phyloP scores from a whole-genome alignment of 306 rosid species.

The Corylus heterophylla region DNA sequence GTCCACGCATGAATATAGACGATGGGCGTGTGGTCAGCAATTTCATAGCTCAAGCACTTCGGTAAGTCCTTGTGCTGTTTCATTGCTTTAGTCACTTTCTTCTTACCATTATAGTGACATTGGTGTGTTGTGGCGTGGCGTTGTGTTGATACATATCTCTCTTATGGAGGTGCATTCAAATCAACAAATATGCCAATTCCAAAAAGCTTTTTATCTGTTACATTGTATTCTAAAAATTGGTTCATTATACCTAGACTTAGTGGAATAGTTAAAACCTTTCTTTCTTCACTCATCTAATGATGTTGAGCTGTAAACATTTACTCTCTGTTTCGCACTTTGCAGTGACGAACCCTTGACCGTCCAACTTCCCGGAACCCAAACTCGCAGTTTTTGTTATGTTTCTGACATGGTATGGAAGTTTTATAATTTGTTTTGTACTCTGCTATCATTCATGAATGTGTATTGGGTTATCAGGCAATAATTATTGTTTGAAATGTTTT shows the following conservation, averaged over 20 bases:
- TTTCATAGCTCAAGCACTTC: slow-evolving; percentile 94
- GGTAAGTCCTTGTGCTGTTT: slow-evolving; percentile 45
- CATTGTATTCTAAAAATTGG: not conserved
- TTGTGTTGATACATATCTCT: not conserved
- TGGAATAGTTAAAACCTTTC: not conserved
- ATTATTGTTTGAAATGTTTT: slow-evolving; percentile 20
- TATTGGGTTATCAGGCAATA: slow-evolving; percentile 3
- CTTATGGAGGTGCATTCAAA: not conserved
- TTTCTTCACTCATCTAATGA: not conserved
- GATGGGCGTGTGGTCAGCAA: slow-evolving; percentile 99
- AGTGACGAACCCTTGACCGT: slow-evolving; percentile 80
- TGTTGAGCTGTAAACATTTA: not conserved
- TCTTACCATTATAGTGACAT: not conserved
- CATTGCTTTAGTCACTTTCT: not conserved
- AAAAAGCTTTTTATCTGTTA: slow-evolving; percentile 6
- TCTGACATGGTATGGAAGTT: slow-evolving; percentile 62
- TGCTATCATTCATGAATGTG: not conserved
- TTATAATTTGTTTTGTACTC: slow-evolving; percentile 7
- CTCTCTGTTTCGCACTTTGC: slow-evolving; percentile 30
- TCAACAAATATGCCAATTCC: not conserved
- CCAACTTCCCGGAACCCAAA: slow-evolving; percentile 82
- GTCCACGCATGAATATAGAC: slow-evolving; percentile 99
- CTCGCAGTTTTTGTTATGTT: slow-evolving; percentile 87
- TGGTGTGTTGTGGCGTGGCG: not conserved
- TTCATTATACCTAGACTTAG: slow-evolving; percentile 5